These are phyloP conservation scores for Mycena pura DNA, from an alignment of 768 basidiomycete species.

Conservation along the genomic window DNA sequence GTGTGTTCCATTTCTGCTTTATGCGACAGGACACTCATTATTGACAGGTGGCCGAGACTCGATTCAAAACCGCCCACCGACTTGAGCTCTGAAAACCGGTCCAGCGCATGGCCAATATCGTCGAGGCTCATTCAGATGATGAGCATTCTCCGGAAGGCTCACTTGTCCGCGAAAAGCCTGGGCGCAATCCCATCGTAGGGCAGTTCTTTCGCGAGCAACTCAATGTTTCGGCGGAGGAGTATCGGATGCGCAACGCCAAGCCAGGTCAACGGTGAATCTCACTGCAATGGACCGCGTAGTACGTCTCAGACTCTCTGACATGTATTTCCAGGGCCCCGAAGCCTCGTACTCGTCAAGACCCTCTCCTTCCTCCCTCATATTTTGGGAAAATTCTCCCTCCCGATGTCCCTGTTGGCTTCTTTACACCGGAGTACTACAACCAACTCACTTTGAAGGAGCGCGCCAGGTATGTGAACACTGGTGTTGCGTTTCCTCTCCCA, in stretches of 20 bases:
- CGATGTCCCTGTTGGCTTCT: conserved; percentile 13
- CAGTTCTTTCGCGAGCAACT: background rate
- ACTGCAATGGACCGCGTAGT: background rate
- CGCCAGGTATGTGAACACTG: conserved; percentile 4
- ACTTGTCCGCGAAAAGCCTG: background rate
- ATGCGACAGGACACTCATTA: background rate
- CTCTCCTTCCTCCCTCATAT: conserved; percentile 2
- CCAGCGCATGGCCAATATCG: background rate
- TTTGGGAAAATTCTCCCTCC: background rate
- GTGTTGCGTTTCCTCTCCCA: conserved; percentile 16
- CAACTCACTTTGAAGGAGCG: conserved; percentile 3
- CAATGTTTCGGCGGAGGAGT: background rate
- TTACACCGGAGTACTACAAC: conserved; percentile 8
- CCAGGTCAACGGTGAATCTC: background rate
- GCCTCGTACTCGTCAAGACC: background rate
- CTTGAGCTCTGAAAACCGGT: background rate
- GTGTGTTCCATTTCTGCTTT: background rate
- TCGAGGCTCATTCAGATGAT: conserved; percentile 15
- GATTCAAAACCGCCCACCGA: background rate
- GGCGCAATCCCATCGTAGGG: conserved; percentile 1
- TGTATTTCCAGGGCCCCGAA: background rate
- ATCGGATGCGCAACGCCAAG: conserved; percentile 8
- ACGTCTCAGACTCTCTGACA: background rate
- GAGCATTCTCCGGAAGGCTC: background rate
- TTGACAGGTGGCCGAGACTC: background rate